Evolutionary conservation across 2,329 filamentous ascomycete species (phyloP), one percentile per base, ranked within the genome.

Genomic region (Botrytis fabae): DNA sequence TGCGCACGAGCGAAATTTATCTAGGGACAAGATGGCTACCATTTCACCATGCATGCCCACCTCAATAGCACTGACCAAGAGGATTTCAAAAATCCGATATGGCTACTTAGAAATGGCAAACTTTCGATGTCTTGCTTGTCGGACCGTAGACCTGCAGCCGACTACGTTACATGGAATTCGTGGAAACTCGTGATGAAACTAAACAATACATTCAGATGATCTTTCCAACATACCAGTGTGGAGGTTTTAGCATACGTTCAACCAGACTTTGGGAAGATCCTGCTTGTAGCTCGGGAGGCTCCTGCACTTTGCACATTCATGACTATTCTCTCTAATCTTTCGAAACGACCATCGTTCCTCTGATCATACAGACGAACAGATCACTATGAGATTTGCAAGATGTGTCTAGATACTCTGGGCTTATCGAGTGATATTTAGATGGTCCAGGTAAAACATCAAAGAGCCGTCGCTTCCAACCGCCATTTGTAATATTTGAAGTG

Each of bases 11-110:
- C n/a, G 22, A 10, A 42, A 57, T 9, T 10, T 38, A 38, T 38
- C 38, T 48, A 25, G 62, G 18, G 28, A 35, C 10, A 65, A 46
- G 62, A 68, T 40, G 25, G 32, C 32, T 22, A n/a, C 12, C 2
- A 57, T 32, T 42, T n/a, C n/a, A 68, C 2, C 25, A 57, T 42
- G 20, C 25, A 57, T 68, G 48, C 65, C 32, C n/a, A 40, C n/a
- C 64, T 68, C 65, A 22, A 40, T 68, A 38, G 48, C 54, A 68
- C 65, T 42, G 28, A 68, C 65, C 48, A 68, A 68, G 25, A 54
- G 48, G 40, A 42, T 22, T 68, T 5, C n/a, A 38, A 42, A 22
- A 28, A n/a, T 22, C 18, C 18, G 22, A 54, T 28, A 68, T 68
- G 46, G 22, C 51, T 40, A 5, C 20, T 12, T 57, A 68, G n/a